Conservation (phyloP, 441 rosid species). For the Euphorbia celastroides region DNA sequence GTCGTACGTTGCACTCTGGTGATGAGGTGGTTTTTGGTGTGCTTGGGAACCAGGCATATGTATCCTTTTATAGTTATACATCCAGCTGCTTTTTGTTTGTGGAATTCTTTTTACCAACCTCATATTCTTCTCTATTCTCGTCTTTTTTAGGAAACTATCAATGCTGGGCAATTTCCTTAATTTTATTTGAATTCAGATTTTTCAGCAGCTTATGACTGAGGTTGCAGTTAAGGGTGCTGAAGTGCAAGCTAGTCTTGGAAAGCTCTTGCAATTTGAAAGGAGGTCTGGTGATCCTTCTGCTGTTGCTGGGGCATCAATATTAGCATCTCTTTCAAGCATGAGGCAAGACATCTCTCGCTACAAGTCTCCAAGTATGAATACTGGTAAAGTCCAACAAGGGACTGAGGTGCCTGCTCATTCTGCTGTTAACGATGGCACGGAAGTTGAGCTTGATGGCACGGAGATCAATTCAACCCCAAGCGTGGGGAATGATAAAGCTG, state of each 20-base stretch:
- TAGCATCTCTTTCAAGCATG: conserved; percentile 93
- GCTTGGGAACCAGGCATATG: conserved; percentile 82
- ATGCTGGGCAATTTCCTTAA: conserved; percentile 36
- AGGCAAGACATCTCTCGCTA: no score
- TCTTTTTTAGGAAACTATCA: not conserved
- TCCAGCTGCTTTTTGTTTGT: conserved; percentile 28
- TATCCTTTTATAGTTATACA: conserved; percentile 53
- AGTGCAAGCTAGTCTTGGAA: conserved; percentile 79
- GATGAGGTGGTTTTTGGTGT: conserved; percentile 83
- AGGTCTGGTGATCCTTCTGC: conserved; percentile 84
- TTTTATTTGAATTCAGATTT: conserved; percentile 47
- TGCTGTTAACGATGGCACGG: conserved; percentile 39
- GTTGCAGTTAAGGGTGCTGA: conserved; percentile 46
- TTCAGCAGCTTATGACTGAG: conserved; percentile 69
- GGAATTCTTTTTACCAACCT: conserved; percentile 2
- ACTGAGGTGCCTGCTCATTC: conserved; percentile 50
- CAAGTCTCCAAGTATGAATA: conserved; percentile 38
- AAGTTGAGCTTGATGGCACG: conserved; percentile 46
- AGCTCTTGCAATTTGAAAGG: conserved; percentile 59
- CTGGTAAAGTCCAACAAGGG: conserved; percentile 51
- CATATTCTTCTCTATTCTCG: not conserved
- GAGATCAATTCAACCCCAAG: conserved; percentile 53
- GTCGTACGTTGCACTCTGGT: conserved; percentile 71
- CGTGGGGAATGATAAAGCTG: conserved; percentile 42
- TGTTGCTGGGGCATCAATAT: conserved; percentile 82